Base-by-base conservation (phyloP, 495 filamentous ascomycete species). In the Penicillium nucicola region DNA sequence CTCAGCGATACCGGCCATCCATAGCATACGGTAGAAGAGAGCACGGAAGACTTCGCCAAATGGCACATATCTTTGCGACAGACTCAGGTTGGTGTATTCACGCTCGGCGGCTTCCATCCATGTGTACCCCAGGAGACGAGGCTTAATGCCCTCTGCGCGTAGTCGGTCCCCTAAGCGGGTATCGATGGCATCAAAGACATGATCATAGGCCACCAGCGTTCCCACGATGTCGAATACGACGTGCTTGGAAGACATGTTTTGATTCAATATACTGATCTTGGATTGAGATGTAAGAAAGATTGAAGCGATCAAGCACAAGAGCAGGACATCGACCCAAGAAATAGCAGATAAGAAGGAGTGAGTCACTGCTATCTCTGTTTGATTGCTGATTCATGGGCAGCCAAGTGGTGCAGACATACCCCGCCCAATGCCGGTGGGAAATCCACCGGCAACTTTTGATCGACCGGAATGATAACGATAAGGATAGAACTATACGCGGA, bases 161-260 rank as follows among this genome's bases (percentile, higher is more conserved):
- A 75, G 61, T 28, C 60, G 59, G 47, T 55, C 53, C 13, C 70
- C 71, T 13, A 74, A 52, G 11, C 51, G 55, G 28, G 35, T 30
- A 30, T 65, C 61, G 31, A 74, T 64, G 33, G 64, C 58, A 19
- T 57, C 43, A 56, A 58, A 67, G 36, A 71, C 53, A 43, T 51
- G 42, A 12, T 68, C 62, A 53, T 65, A 73, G 25, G 53, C 49
- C 33, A 73, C 62, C 1, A 65, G 60, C 10, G 71, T 75, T 19
- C 70, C 71, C 30, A 75, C 67, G 12, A 75, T 62, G 46, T 75
- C 68, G 38, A 75, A 75, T 17, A 72, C 71, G 38, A 74, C 62
- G 31, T 69, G 66, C 49, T 71, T 68, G 12, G 53, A 52, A 13
- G 46, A 51, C 61, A 64, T 64, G 9, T 0, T 32, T 36, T 14